phyloP scores from a whole-genome alignment of 2,329 filamentous ascomycete species.

The Colletotrichum sp. region DNA sequence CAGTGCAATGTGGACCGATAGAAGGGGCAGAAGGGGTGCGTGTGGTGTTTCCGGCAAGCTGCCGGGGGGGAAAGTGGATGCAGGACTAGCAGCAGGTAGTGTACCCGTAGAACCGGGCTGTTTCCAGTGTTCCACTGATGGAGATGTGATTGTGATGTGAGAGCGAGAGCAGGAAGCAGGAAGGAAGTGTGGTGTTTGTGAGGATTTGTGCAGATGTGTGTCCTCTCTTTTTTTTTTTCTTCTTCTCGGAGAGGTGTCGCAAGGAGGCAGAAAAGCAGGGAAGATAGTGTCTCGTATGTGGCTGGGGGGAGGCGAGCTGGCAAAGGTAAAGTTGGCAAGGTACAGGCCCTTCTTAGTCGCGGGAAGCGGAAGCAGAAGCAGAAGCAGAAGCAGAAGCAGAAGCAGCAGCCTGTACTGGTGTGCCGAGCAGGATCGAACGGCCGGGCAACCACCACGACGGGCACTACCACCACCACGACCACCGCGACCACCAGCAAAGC shows the following conservation, averaged over 20 bases:
- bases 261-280: conserved; percentile 29
- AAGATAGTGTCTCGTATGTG: conserved; percentile 27
- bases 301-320: conserved; percentile 22
- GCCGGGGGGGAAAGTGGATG: conserved; percentile 15
- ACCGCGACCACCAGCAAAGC: not conserved
- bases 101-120: conserved; percentile 4
- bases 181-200: not conserved
- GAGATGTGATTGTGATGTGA: not conserved
- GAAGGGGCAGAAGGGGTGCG: conserved; percentile 14
- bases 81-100: conserved; percentile 2
- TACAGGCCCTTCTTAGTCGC: not conserved
- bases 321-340: not conserved
- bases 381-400: not conserved
- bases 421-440: conserved; percentile 8
- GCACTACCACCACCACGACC: not conserved
- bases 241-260: conserved; percentile 8
- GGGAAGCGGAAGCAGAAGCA: not conserved
- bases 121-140: conserved; percentile 14
- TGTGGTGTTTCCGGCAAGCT: conserved; percentile 8
- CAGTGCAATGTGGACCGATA: conserved; percentile 2
- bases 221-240: not conserved
- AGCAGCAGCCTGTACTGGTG: not conserved
- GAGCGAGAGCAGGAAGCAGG: not conserved
- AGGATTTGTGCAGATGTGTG: not conserved
- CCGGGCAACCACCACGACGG: not conserved